Percentiles rank a stretch among this genome's conserved stretches.
Evolutionary conservation across 2,329 filamentous ascomycete species (phyloP).

Genomic region (Talaromyces sp.): DNA sequence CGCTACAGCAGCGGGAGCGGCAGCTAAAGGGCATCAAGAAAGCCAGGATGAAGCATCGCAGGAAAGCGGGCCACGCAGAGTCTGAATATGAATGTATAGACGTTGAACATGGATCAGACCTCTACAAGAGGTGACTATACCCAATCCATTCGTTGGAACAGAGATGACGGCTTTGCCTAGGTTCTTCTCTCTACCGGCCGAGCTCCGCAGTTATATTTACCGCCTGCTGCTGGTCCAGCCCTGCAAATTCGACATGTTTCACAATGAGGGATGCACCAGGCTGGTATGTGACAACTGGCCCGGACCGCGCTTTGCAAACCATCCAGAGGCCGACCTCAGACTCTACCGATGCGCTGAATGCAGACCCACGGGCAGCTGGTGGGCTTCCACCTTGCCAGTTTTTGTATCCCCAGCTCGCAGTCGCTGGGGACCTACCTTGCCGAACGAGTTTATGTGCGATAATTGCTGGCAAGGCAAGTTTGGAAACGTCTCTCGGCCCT

Average conservation of each 20-base stretch:
- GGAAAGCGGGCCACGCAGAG: not conserved
- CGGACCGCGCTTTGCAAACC: not conserved
- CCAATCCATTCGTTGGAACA: not conserved
- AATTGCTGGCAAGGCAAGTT: constrained; percentile 11
- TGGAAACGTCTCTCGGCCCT: constrained; percentile 3
- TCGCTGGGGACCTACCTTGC: constrained; percentile 8
- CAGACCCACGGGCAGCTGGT: not conserved
- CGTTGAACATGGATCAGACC: not conserved
- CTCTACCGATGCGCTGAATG: not conserved
- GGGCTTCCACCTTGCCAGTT: not conserved
- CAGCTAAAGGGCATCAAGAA: not conserved
- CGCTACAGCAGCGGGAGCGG: not conserved
- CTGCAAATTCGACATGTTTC: not conserved
- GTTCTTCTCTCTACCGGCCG: not conserved
- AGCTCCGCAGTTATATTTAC: not conserved
- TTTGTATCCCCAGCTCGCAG: constrained; percentile 12
- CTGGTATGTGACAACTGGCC: not conserved
- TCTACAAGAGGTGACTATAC: not conserved
- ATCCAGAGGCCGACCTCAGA: not conserved
- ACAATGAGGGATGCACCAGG: not conserved
- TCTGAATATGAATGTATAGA: not conserved
- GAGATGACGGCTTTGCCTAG: not conserved
- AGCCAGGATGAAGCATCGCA: not conserved
- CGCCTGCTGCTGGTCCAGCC: not conserved
- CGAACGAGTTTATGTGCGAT: constrained; percentile 13